Conservation (phyloP, 306 rosid genomes). For the Vigna mungo region DNA sequence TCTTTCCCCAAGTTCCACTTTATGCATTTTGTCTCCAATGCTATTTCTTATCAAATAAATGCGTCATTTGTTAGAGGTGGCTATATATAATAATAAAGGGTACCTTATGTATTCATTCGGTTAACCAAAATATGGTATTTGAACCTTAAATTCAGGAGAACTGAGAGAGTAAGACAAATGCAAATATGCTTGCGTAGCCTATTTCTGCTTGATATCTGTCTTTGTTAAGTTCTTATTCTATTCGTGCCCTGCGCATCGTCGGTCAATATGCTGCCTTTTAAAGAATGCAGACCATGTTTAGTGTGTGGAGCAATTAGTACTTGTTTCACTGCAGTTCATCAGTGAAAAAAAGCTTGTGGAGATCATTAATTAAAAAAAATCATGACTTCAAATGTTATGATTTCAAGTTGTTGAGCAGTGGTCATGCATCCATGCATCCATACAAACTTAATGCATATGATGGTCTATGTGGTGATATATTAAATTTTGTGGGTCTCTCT, state of each 20-base stretch:
- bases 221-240: no score
- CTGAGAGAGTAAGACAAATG: no score
- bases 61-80: constrained; percentile 4
- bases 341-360: neutral
- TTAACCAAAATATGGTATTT: no score
- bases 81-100: neutral
- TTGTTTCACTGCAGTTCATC: no score
- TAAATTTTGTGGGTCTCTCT: constrained; percentile 31
- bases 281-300: no score
- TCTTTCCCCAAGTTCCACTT: neutral
- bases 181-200: no score
- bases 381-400: constrained; percentile 4
- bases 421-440: neutral
- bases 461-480: neutral
- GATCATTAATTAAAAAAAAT: neutral
- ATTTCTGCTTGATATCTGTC: no score
- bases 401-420: neutral
- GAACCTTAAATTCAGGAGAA: no score
- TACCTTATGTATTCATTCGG: neutral
- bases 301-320: no score
- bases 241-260: no score
- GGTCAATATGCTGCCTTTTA: no score
- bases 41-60: neutral
- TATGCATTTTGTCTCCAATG: neutral
- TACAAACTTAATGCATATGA: neutral